These are phyloP conservation scores for Rhododendron henanense DNA, from an alignment of 148 eudicot species.

Conservation along the genomic window DNA sequence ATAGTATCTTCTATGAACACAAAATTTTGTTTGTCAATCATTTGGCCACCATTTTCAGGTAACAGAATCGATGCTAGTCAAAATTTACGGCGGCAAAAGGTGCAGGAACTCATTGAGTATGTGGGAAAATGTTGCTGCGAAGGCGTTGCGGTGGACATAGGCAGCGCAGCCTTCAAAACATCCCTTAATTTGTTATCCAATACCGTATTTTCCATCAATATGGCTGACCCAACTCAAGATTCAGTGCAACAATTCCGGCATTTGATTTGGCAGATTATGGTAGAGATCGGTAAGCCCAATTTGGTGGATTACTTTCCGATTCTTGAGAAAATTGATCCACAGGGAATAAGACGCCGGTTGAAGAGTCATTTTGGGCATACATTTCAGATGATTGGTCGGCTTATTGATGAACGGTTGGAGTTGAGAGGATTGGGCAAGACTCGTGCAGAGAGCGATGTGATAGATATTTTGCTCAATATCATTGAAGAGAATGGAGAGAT, in stretches of 20 bases:
- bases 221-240: conserved; percentile 6
- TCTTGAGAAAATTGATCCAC: not conserved
- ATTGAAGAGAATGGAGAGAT: conserved; percentile 6
- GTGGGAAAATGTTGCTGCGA: not conserved
- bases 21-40: not conserved
- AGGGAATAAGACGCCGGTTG: not conserved
- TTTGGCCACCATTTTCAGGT: not conserved
- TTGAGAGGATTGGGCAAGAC: not conserved
- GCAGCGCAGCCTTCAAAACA: not conserved
- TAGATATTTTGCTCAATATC: conserved; percentile 3
- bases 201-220: not conserved
- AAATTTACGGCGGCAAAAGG: not conserved
- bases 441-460: not conserved
- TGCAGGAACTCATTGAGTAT: not conserved
- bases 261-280: not conserved
- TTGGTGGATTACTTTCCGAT: conserved; percentile 12
- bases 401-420: conserved; percentile 12
- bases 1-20: no score
- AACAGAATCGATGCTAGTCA: not conserved
- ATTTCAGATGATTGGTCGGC: not conserved
- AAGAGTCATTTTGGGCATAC: not conserved
- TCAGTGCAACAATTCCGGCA: not conserved
- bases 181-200: conserved; percentile 2
- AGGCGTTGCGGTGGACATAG: not conserved
- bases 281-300: conserved; percentile 13